Percentiles rank a stretch among this genome's conserved stretches.
phyloP scores from a whole-genome alignment of 1,284 basidiomycete species.

The Ganoderma lucidum region DNA sequence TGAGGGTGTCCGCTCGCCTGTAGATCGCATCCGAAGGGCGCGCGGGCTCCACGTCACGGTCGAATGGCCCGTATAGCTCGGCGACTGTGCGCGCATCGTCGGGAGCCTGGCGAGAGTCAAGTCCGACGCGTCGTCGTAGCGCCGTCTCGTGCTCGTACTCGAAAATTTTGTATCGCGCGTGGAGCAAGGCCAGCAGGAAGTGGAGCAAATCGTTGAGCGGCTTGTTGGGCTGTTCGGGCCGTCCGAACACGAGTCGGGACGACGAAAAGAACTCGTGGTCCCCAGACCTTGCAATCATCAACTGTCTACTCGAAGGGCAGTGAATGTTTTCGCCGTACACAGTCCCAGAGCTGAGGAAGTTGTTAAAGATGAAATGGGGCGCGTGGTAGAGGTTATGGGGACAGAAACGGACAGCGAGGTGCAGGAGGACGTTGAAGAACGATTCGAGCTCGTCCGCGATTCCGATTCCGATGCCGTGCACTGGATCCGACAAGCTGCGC shows the following conservation, averaged over 20 bases:
- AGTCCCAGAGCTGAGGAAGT: background rate
- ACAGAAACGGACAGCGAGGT: background rate
- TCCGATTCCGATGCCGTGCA: background rate
- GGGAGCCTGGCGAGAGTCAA: too few species aligned
- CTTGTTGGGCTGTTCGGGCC: background rate
- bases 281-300: background rate
- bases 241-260: background rate
- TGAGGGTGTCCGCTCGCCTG: background rate
- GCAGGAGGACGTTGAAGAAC: constrained; percentile 1
- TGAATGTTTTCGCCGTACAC: background rate
- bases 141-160: background rate
- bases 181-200: background rate
- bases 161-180: background rate
- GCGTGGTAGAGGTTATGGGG: constrained; percentile 4
- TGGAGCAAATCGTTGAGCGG: background rate
- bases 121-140: background rate
- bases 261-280: too few species aligned
- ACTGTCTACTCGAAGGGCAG: background rate
- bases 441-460: constrained; percentile 13
- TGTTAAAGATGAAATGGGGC: background rate
- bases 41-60: background rate
- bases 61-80: too few species aligned
- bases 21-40: background rate
- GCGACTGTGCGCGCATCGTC: background rate
- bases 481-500: background rate